Conservation (phyloP, 768 basidiomycete species). For the Rhodosporidiobolus odoratus region DNA sequence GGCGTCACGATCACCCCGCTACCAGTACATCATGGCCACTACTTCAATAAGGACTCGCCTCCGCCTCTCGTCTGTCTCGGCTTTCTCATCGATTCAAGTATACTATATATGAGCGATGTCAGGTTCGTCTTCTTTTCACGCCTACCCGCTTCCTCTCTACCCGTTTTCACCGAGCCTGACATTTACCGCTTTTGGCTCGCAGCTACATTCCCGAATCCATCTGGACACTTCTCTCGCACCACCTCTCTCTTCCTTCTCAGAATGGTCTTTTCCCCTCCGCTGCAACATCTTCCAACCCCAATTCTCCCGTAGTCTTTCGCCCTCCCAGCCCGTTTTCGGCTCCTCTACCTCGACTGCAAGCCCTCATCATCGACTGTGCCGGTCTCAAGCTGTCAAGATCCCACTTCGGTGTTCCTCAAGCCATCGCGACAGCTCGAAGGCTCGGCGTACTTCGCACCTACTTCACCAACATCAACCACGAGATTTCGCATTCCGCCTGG, state of each 20-base stretch:
- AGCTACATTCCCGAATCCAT: conserved; percentile 25
- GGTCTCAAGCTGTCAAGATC: not conserved
- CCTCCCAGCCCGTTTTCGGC: not conserved
- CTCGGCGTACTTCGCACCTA: conserved; percentile 18
- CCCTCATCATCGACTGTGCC: conserved; percentile 20
- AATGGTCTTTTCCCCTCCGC: not conserved
- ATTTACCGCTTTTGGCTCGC: not conserved
- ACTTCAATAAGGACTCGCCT: conserved; percentile 6
- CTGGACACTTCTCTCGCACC: not conserved
- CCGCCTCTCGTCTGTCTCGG: conserved; percentile 32
- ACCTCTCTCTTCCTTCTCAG: conserved; percentile 17
- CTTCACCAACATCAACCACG: conserved; percentile 25
- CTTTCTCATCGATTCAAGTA: conserved; percentile 53
- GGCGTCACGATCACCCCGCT: conserved; percentile 44
- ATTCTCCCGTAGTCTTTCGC: not conserved
- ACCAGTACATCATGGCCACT: conserved; percentile 15
- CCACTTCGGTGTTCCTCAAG: conserved; percentile 31
- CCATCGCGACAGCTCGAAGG: conserved; percentile 15
- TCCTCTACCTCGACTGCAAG: conserved; percentile 13
- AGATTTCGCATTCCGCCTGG: conserved; percentile 12
- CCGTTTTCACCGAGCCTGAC: not conserved
- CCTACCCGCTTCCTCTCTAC: not conserved
- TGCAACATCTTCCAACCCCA: not conserved
- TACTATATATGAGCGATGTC: conserved; percentile 59
- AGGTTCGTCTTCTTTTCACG: conserved; percentile 2